Conservation (phyloP, 2,329 filamentous ascomycete genomes). For the Penicillium rolfsii region DNA sequence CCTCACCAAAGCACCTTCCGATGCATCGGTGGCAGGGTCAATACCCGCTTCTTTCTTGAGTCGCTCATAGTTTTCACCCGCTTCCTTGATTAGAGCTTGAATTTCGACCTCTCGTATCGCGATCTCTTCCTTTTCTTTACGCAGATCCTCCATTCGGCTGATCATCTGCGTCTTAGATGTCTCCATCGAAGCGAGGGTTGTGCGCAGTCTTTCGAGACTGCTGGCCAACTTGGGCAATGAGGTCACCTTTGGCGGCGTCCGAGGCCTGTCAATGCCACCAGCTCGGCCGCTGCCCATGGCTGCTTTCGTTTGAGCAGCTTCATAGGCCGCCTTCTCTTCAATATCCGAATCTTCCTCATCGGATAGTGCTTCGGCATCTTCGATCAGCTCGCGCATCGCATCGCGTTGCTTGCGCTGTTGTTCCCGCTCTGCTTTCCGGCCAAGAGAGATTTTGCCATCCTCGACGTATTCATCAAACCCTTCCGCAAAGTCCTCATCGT, state of each 20-base stretch:
- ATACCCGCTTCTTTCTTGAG: constrained; percentile 53
- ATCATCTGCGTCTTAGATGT: constrained; percentile 63
- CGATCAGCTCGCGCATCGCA: constrained; percentile 82
- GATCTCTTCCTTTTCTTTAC: constrained; percentile 70
- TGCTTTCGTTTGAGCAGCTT: constrained; percentile 80
- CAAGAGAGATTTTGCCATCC: constrained; percentile 77
- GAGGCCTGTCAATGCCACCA: constrained; percentile 44
- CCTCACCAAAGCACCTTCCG: constrained; percentile 34
- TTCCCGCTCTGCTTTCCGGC: constrained; percentile 76
- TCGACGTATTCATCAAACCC: constrained; percentile 92
- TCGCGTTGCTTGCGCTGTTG: constrained; percentile 66
- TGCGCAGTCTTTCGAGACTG: constrained; percentile 66
- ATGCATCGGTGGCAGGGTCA: constrained; percentile 29
- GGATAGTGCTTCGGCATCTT: constrained; percentile 70
- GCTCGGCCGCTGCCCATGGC: constrained; percentile 66
- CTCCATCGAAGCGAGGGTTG: constrained; percentile 66
- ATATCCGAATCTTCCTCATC: constrained; percentile 67
- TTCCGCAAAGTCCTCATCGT: constrained; percentile 91
- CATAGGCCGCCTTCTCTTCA: constrained; percentile 76
- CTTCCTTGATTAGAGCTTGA: constrained; percentile 77
- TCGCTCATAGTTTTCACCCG: constrained; percentile 70
- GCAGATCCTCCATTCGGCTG: constrained; percentile 66
- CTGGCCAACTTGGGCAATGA: constrained; percentile 74
- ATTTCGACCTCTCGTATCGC: constrained; percentile 74
- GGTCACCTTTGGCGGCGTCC: constrained; percentile 72